Evolutionary conservation across 192 early-diverging fungal species (phyloP).

Genomic region (Backusella morwellensis): DNA sequence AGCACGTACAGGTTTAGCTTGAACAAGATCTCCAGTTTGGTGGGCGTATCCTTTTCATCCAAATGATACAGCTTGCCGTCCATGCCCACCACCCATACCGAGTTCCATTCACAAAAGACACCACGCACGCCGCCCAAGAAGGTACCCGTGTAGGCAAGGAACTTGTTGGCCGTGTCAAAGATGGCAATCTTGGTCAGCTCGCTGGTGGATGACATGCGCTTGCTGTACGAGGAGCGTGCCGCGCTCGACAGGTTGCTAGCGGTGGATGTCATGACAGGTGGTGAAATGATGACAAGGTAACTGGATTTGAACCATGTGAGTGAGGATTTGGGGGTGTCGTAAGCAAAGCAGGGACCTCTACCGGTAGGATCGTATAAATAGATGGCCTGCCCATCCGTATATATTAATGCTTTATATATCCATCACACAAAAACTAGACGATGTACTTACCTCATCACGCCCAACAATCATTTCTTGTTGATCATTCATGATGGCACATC

Average conservation of each 20-base stretch:
- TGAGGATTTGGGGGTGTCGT: constrained; percentile 73
- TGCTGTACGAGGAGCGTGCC: constrained; percentile 12
- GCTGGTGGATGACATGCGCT: constrained; percentile 15
- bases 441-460: constrained; percentile 62
- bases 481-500: constrained; percentile 73
- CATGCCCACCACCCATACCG: constrained; percentile 80
- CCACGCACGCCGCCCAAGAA: constrained; percentile 69
- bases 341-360: constrained; percentile 87
- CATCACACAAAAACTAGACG: too few species aligned
- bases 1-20: constrained; percentile 83
- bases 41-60: constrained; percentile 84
- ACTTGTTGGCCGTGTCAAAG: constrained; percentile 91
- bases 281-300: constrained; percentile 72
- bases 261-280: constrained; percentile 42
- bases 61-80: constrained; percentile 79
- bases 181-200: constrained; percentile 67
- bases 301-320: constrained; percentile 68
- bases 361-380: constrained; percentile 93
- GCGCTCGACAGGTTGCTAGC: constrained; percentile 32
- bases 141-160: constrained; percentile 81
- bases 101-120: constrained; percentile 87
- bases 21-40: constrained; percentile 87
- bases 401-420: too few species aligned
- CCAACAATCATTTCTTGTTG: constrained; percentile 81
- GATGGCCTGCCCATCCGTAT: constrained; percentile 48